These are phyloP conservation scores for Cercospora canescens DNA, from an alignment of 2,329 filamentous ascomycete genomes.

Conservation along the genomic window DNA sequence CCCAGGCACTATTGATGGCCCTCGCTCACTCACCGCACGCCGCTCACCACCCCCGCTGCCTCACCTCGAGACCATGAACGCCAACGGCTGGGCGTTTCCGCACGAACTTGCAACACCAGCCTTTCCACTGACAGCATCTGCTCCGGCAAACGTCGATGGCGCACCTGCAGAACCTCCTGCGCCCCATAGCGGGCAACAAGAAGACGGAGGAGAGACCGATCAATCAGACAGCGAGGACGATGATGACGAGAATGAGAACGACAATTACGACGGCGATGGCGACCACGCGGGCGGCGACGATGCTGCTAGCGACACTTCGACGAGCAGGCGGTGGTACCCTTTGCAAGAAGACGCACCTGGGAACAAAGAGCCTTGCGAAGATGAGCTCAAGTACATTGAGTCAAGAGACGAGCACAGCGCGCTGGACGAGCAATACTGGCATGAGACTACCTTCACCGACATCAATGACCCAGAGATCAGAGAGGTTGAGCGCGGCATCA, in stretches of 20 bases:
- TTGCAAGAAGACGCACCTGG: slow-evolving; percentile 32
- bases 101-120: slow-evolving; percentile 6
- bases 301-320: slow-evolving; percentile 32
- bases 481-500: slow-evolving; percentile 54
- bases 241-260: slow-evolving; percentile 10
- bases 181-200: background rate
- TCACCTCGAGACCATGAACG: background rate
- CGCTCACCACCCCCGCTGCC: slow-evolving; percentile 2
- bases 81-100: background rate
- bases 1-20: background rate
- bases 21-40: background rate
- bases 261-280: background rate
- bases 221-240: slow-evolving; percentile 27
- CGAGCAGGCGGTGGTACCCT: background rate
- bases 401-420: slow-evolving; percentile 53
- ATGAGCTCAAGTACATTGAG: slow-evolving; percentile 60
- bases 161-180: background rate
- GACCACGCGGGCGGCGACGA: slow-evolving; percentile 17
- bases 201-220: slow-evolving; percentile 9
- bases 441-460: slow-evolving; percentile 56
- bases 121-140: slow-evolving; percentile 1
- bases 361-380: slow-evolving; percentile 46
- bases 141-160: background rate
- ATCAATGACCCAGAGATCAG: slow-evolving; percentile 60
- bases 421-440: slow-evolving; percentile 60